Conservation (phyloP, 331 rosid species). For the Telfairia occidentalis region DNA sequence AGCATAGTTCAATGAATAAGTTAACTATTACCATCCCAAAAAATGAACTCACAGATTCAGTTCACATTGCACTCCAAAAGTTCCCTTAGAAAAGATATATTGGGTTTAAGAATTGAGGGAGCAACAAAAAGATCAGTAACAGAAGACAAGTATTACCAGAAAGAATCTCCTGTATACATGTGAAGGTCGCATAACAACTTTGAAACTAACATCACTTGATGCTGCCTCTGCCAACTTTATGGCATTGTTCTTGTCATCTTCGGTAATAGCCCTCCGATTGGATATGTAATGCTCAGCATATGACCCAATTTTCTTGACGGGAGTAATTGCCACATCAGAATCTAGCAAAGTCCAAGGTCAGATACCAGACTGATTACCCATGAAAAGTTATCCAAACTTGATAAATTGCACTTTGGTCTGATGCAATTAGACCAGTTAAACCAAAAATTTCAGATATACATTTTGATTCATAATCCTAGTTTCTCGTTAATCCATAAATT, state of each 20-base stretch:
- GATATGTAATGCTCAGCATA: slow-evolving; percentile 27
- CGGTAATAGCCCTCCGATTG: slow-evolving; percentile 48
- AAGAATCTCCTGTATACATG: slow-evolving; percentile 62
- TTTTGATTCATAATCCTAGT: not conserved
- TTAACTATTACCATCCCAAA: too few relatives aligned
- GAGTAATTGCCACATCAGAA: slow-evolving; percentile 19
- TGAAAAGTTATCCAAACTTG: not conserved
- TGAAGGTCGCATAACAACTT: slow-evolving; percentile 46
- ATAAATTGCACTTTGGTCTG: not conserved
- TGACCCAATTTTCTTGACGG: slow-evolving; percentile 15
- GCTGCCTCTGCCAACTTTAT: slow-evolving; percentile 38
- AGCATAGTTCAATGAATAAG: too few relatives aligned
- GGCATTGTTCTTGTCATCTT: slow-evolving; percentile 31
- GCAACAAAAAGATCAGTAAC: not conserved
- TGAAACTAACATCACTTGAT: slow-evolving; percentile 18
- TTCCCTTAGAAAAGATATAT: not conserved
- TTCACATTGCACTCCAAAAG: not conserved
- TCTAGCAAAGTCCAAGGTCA: not conserved
- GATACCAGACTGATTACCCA: not conserved
- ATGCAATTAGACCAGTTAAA: not conserved
- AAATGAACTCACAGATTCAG: not conserved
- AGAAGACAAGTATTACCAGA: slow-evolving; percentile 34
- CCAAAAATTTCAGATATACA: not conserved
- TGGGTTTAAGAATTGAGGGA: not conserved
- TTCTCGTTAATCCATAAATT: not conserved